Evolutionary conservation across 169 alveolate species (phyloP), one percentile per base, ranked within the genome.

Genomic region (Plasmodium malariae): DNA sequence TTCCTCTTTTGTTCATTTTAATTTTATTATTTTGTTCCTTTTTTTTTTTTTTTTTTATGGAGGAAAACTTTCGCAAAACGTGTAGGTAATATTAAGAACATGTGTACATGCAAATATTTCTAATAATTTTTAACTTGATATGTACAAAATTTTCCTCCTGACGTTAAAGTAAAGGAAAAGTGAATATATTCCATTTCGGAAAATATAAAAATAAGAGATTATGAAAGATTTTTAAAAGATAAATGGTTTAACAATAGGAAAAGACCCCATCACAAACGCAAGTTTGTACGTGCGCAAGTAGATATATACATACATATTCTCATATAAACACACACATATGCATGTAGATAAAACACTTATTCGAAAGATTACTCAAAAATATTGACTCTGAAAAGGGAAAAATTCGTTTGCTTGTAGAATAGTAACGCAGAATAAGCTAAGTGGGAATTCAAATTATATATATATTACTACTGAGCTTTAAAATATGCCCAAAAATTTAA

Each of bases 401-500:
- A 34, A 62, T 28, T n/a, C 19, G 26, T 28, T 28, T 28, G 14
- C 12, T 28, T 30, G 5, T 14, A 30, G 21, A 62, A 62, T 32
- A 32, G 19, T 28, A n/a, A 37, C 34, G 55, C n/a, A 51, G 48
- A 30, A 59, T n/a, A 62, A 14, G 36, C 30, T 19, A 17, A 34
- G 5, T 7, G 40, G 45, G 32, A 37, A 60, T 14, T 62, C 19
- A 72, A 32, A 59, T 54, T 45, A 59, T 36, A 49, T 45, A 2
- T 70, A 59, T 76, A 59, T 62, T 21, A 51, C 19, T 54, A 21
- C 37, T 5, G 34, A 45, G 14, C 60, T 32, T 49, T 30, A 26
- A 48, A 55, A 49, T 21, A 94, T 94, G 96, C 95, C 95, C 19
- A 78, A 94, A 32, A 89, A 90, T 83, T 92, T 94, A 60, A 88